These are phyloP conservation scores for Ceratocystis smalleyi DNA, from an alignment of 2,329 filamentous ascomycete species.

Conservation along the genomic window DNA sequence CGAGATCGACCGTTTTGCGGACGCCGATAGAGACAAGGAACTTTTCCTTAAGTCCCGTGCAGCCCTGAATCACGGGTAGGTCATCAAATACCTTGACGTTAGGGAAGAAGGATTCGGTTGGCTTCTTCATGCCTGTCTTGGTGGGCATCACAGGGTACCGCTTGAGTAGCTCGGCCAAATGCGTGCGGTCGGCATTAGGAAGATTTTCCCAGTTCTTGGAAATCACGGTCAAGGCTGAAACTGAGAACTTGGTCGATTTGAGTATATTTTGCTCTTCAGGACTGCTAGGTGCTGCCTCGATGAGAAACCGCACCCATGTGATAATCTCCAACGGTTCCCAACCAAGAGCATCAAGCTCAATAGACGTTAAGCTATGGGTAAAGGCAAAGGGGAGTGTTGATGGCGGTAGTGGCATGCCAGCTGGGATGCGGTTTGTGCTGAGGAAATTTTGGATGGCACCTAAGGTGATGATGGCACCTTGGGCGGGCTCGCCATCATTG, in stretches of 20 bases:
- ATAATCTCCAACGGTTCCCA: slow-evolving; percentile 77
- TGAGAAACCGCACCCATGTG: slow-evolving; percentile 68
- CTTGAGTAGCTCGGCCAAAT: slow-evolving; percentile 36
- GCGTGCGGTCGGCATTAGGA: slow-evolving; percentile 10
- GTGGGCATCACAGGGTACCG: slow-evolving; percentile 69
- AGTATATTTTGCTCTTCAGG: slow-evolving; percentile 54
- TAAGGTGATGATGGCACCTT: slow-evolving; percentile 60
- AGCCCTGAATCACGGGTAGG: slow-evolving; percentile 61
- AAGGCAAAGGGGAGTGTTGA: slow-evolving; percentile 75
- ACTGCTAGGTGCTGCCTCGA: slow-evolving; percentile 48
- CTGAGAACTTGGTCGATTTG: slow-evolving; percentile 55
- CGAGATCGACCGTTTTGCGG: slow-evolving; percentile 85
- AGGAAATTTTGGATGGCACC: slow-evolving; percentile 61
- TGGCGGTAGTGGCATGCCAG: slow-evolving; percentile 64
- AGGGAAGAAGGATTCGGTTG: slow-evolving; percentile 76
- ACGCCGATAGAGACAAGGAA: slow-evolving; percentile 72
- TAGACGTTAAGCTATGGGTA: slow-evolving; percentile 50
- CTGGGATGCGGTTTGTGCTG: slow-evolving; percentile 60
- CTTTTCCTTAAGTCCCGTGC: slow-evolving; percentile 77
- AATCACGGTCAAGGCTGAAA: slow-evolving; percentile 59
- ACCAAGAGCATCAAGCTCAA: slow-evolving; percentile 62
- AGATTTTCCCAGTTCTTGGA: slow-evolving; percentile 71
- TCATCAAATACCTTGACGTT: slow-evolving; percentile 93
- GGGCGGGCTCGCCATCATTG: slow-evolving; percentile 39
- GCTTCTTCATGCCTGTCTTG: slow-evolving; percentile 74